These are phyloP conservation scores for Rosa multiflora DNA, from an alignment of 306 rosid species.

Conservation along the genomic window DNA sequence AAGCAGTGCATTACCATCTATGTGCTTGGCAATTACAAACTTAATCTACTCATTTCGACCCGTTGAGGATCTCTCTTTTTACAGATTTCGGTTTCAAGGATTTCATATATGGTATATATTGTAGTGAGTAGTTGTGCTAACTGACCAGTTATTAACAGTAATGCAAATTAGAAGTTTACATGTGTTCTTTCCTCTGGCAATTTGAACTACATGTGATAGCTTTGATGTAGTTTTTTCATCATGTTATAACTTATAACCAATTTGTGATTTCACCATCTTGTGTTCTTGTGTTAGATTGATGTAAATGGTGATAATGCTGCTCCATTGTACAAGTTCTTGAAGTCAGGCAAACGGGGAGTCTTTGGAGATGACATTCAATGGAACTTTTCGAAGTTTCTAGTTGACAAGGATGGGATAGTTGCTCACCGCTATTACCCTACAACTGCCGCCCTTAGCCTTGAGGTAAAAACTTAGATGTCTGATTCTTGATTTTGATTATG, in stretches of 20 bases:
- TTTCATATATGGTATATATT: neutral
- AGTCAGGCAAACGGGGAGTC: slow-evolving; percentile 70
- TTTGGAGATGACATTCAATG: slow-evolving; percentile 79
- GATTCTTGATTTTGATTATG: neutral
- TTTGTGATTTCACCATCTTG: neutral
- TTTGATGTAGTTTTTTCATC: neutral
- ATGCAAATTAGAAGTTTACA: neutral
- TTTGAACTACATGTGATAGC: neutral
- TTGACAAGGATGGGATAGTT: slow-evolving; percentile 64
- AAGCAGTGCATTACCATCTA: neutral
- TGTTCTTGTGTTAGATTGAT: slow-evolving; percentile 53
- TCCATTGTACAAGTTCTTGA: slow-evolving; percentile 71
- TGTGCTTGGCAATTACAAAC: neutral
- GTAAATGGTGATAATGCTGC: slow-evolving; percentile 68
- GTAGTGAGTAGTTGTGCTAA: neutral
- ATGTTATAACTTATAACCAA: neutral
- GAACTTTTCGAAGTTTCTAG: slow-evolving; percentile 75
- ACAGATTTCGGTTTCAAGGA: neutral
- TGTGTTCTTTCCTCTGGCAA: neutral
- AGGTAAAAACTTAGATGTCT: slow-evolving; percentile 40
- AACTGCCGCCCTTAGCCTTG: slow-evolving; percentile 67
- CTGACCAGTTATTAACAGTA: neutral
- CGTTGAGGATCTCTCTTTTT: neutral
- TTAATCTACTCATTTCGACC: neutral
- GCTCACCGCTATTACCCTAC: slow-evolving; percentile 76